phyloP scores from a whole-genome alignment of 352 stramenopile species.

The Phytophthora pluvialis region DNA sequence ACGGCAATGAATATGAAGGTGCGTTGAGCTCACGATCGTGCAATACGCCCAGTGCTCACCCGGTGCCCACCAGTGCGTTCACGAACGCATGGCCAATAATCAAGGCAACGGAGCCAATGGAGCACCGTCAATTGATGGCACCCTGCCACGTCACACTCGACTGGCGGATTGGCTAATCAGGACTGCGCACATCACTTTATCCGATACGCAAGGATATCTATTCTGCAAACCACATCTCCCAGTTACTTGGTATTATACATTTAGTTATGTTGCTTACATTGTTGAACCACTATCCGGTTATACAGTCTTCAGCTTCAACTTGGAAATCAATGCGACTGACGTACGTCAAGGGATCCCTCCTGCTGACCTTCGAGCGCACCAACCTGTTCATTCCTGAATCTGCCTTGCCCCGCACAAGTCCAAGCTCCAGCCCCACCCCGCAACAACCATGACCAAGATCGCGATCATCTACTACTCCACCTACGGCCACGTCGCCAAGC shows the following conservation, averaged over 20 bases:
- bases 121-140: not conserved
- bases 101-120: constrained; percentile 18
- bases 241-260: not conserved
- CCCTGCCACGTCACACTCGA: constrained; percentile 23
- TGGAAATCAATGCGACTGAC: not conserved
- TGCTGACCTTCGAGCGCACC: not conserved
- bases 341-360: constrained; percentile 1
- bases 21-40: too few species aligned
- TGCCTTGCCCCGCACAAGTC: constrained; percentile 19
- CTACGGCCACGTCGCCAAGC: constrained; percentile 30
- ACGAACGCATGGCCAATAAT: constrained; percentile 9
- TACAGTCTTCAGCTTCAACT: constrained; percentile 14
- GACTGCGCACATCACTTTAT: not conserved
- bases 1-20: too few species aligned
- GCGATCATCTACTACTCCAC: constrained; percentile 42
- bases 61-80: too few species aligned
- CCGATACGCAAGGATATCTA: not conserved
- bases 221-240: not conserved
- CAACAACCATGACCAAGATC: constrained; percentile 33
- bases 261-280: not conserved
- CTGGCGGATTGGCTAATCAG: constrained; percentile 25
- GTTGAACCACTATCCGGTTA: not conserved
- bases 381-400: constrained; percentile 28
- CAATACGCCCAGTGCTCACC: too few species aligned
- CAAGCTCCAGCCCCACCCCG: not conserved